A percentile compares a stretch with the other conserved stretches of the same genome.
phyloP scores from a whole-genome alignment of 2,329 filamentous ascomycete species.

The Xylaria sp. region DNA sequence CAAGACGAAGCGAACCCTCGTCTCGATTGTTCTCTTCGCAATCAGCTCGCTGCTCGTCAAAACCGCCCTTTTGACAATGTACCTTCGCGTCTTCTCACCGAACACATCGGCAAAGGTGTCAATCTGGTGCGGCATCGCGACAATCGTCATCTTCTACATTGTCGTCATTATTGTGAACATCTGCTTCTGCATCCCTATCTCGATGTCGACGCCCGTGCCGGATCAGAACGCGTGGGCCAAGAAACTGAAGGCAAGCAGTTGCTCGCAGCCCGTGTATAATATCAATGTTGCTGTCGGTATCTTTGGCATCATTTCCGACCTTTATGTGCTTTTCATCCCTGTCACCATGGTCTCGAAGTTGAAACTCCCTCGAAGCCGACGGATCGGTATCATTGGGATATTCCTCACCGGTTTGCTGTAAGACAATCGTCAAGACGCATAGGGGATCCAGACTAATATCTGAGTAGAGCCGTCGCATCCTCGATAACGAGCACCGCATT shows the following conservation, averaged over 20 bases:
- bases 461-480: constrained; percentile 14
- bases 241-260: constrained; percentile 14
- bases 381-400: constrained; percentile 19
- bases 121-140: constrained; percentile 18
- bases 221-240: constrained; percentile 10
- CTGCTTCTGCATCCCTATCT: constrained; percentile 16
- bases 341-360: constrained; percentile 17
- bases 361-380: constrained; percentile 13
- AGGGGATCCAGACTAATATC: background rate
- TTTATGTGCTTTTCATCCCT: constrained; percentile 23
- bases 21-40: constrained; percentile 16
- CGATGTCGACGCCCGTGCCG: constrained; percentile 4
- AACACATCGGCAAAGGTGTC: constrained; percentile 11
- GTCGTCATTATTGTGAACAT: constrained; percentile 15
- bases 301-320: constrained; percentile 21
- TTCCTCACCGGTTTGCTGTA: constrained; percentile 25
- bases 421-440: background rate
- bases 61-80: constrained; percentile 19
- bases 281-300: constrained; percentile 17
- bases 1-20: constrained; percentile 11
- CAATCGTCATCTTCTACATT: constrained; percentile 18
- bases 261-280: constrained; percentile 18
- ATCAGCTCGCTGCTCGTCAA: constrained; percentile 20
- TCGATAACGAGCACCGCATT: constrained; percentile 19
- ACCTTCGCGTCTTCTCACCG: constrained; percentile 21